Base-by-base conservation (phyloP, 1,284 basidiomycete species). In the Marasmius sp. region DNA sequence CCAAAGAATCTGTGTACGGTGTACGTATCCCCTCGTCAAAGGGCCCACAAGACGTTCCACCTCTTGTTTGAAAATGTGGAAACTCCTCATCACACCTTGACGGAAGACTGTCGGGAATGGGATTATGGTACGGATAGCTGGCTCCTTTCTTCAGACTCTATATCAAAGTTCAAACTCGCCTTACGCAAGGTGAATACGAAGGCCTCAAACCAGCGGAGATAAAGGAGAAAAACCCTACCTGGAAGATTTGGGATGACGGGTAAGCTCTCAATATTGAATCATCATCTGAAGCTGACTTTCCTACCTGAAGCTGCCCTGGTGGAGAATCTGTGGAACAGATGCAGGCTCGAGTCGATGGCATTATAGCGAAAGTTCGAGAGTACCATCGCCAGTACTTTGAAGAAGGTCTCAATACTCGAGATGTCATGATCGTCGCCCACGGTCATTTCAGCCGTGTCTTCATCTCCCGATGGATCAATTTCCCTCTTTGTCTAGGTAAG, bases 381-480 rank as follows among this genome's bases (percentile, higher is more conserved):
- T 86, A 91, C 69, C 94, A 96, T 70, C 81, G 81, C 61, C 75
- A 83, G 69, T 95, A 89, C 77, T 78, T 84, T 64, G 87, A 90
- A 70, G 83, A 86, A 62, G 86, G 86, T 5, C 73, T 81, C 34
- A 81, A 87, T 54, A 80, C 81, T 45, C 82, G 88, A 36, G 90
- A 93, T 66, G 89, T 94, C 48, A 78, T 91, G 58, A 85, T 93
- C 64, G 83, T 92, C 49, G 88, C 89, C 8, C 91, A 92, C 74
- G 92, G 90, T 0, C 94, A 96, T 74, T 95, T 96, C 74, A 92
- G 87, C 61, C 87, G 95, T 60, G 86, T 88, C 61, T 83, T 97
- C 66, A 91, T 97, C 63, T 77, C 92, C 18, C 87, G 93, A 39
- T 94, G 93, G 92, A 85, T 91, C 66, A 74, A 83, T 33, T 86